Evolutionary conservation across 495 filamentous ascomycete genomes (phyloP), one percentile per base, ranked within the genome.

Genomic region (Rostrohypoxylon terebratum): DNA sequence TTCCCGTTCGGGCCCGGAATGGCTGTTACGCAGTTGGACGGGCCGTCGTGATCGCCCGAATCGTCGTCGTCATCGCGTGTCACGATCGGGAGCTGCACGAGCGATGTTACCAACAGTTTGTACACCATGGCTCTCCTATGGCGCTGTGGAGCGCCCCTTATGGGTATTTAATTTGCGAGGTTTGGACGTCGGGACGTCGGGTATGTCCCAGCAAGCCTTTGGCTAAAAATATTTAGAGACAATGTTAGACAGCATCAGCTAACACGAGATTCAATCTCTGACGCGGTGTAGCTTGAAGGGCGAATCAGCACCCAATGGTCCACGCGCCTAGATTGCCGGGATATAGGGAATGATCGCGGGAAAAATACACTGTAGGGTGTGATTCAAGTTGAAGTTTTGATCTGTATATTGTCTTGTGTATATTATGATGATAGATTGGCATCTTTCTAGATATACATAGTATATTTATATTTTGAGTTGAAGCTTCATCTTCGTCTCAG

Each of bases 1-100:
- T 83, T 74, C 34, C 81, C 79, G 70, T 84, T 79, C 50, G 78
- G 80, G 25, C 77, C 83, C 2, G 84, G 82, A 9, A 68, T 77
- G 1, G 77, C 78, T 42, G 77, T 61, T 8, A 58, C 73, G 73
- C 76, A 80, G 31, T 47, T 42, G 25, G 21, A 25, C 14, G 57
- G 34, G 31, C 66, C 61, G 61, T 18, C 11, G 25, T 14, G 20
- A 7, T 44, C 57, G 16, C 54, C 57, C 61, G 21, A 36, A 45
- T 50, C 59, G 13, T 33, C 8, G 21, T 71, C 51, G 16, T 63
- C 34, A 44, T 71, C 59, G 44, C 53, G 67, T 44, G 66, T 21
- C 33, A 70, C 34, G 14, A n/a, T n/a, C n/a, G n/a, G n/a, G n/a
- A 66, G 71, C 55, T 61, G 61, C 51, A 53, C 58, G 16, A 59